Evolutionary conservation across 192 early-diverging fungal species (phyloP).

Genomic region (Pilaira anomala): DNA sequence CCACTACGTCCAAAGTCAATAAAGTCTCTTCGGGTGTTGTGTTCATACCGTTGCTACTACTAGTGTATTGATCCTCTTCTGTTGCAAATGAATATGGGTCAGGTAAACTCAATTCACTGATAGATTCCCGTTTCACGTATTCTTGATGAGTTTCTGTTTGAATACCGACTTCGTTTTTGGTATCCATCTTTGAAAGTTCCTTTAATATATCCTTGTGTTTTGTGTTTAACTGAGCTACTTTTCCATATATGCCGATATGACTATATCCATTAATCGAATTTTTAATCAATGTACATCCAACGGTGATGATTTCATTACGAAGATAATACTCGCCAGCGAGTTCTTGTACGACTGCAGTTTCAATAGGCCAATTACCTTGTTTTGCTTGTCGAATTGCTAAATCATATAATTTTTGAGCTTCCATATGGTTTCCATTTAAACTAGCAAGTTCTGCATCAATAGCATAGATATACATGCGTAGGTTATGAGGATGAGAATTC

Average conservation of each 20-base stretch:
- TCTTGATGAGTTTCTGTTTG: conserved; percentile 16
- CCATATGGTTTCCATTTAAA: not conserved
- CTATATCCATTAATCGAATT: conserved; percentile 21
- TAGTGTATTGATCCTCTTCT: not conserved
- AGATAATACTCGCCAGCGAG: conserved; percentile 29
- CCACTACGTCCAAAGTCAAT: conserved; percentile 34
- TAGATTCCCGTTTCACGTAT: not conserved
- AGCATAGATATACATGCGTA: conserved; percentile 14
- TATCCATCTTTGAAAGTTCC: not conserved
- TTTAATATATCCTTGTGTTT: conserved; percentile 1
- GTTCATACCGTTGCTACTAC: not conserved
- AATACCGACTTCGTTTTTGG: conserved; percentile 3
- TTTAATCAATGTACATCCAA: conserved; percentile 21
- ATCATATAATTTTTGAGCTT: conserved; percentile 20
- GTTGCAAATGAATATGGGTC: not conserved
- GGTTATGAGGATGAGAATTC: conserved; percentile 21
- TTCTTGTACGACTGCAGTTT: conserved; percentile 27
- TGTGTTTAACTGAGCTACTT: conserved; percentile 16
- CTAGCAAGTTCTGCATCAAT: conserved; percentile 32
- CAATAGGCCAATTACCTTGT: conserved; percentile 20
- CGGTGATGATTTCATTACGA: conserved; percentile 10
- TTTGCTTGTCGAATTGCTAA: conserved; percentile 25
- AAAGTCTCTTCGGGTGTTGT: conserved; percentile 28
- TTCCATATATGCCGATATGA: conserved; percentile 27
- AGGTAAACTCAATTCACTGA: not conserved